These are phyloP conservation scores for Lavandula angustifolia DNA, from an alignment of 257 asterid species.

Conservation along the genomic window DNA sequence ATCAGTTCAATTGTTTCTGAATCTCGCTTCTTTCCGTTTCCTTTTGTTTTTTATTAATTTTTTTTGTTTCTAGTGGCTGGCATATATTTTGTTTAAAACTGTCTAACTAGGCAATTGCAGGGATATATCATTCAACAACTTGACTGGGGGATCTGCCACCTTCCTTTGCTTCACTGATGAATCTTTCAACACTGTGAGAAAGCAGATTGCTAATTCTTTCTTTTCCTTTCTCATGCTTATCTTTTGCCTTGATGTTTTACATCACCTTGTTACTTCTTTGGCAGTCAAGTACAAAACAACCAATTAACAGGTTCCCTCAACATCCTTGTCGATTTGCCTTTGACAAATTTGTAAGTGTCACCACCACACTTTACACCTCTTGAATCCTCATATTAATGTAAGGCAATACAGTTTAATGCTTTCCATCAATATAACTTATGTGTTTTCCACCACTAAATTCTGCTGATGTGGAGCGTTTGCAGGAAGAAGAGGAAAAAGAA, in stretches of 20 bases:
- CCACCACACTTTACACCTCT: constrained; percentile 21
- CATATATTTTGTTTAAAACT: constrained; percentile 17
- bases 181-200: constrained; percentile 90
- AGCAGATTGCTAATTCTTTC: constrained; percentile 9
- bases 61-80: constrained; percentile 10
- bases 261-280: constrained; percentile 34
- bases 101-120: constrained; percentile 49
- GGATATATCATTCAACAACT: constrained; percentile 82
- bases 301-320: constrained; percentile 79
- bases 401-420: neutral
- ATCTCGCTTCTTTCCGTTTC: neutral
- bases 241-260: constrained; percentile 32
- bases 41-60: neutral
- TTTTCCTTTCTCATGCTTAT: constrained; percentile 17
- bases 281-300: constrained; percentile 80
- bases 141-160: constrained; percentile 94
- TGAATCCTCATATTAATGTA: constrained; percentile 23
- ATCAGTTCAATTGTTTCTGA: neutral
- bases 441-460: constrained; percentile 27
- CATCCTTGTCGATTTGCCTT: constrained; percentile 67
- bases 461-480: no score
- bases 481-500: no score
- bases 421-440: constrained; percentile 19
- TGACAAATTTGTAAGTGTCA: constrained; percentile 73
- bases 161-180: constrained; percentile 67